Evolutionary conservation across 805 yeast species (phyloP), one percentile per base, ranked within the genome.

Genomic region (Ogataea chonburiensis): DNA sequence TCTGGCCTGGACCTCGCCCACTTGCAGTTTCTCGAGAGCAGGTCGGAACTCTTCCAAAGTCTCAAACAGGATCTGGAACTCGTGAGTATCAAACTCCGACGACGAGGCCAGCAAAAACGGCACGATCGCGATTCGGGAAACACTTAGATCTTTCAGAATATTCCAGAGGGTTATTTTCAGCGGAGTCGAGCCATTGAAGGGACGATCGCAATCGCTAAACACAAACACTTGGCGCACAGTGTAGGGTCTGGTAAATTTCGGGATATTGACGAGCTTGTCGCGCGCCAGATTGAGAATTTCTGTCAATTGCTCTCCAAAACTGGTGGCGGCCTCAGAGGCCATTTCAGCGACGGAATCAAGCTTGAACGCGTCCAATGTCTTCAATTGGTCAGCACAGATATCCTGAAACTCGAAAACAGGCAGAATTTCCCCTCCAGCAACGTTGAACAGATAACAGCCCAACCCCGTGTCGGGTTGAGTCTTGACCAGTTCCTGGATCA

Each of bases 201-300:
- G 97, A 29, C 60, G 60, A 47, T 83, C 93, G 54, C 81, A 78
- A 53, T 81, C 83, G 0, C 96, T 86, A 51, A 88, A 75, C 53
- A 87, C 62, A 45, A 86, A 72, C 3, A 86, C 60, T 49, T 82
- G 79, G 46, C 73, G 75, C 28, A 69, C 70, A 32, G 75, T 75
- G 55, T 70, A 81, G 16, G 56, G 53, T 34, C 61, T 65, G 25
- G 70, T 73, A 22, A 52, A 61, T 10, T 56, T 56, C 12, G 64
- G 64, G 4, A 59, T 56, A 23, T 64, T 55, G 11, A 63, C 52
- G 43, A 83, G 79, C 40, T 78, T 81, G 35, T 76, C 80, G 36
- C 77, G 71, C 7, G 81, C 60, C 15, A 66, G 64, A 21, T 66
- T 67, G 28, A 87, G 64, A 7, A 80, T 66, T 6, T 58, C 57